These are phyloP conservation scores for Blastocystis hominis DNA, from an alignment of 352 stramenopile genomes.

Conservation along the genomic window DNA sequence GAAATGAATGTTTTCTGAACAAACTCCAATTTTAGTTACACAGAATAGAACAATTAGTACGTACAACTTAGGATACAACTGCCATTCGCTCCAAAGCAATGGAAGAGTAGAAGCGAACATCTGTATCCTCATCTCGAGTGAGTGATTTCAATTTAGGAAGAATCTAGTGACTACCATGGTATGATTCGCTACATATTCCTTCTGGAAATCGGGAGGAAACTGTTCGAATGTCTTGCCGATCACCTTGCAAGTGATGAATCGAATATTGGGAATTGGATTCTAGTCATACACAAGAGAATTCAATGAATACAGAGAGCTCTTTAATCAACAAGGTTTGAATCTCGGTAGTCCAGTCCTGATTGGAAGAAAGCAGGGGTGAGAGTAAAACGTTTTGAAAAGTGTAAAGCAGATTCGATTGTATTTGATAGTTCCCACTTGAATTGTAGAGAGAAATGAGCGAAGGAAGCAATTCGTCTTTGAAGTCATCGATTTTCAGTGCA, in stretches of 20 bases:
- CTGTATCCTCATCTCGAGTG: not conserved
- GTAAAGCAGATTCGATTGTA: not conserved
- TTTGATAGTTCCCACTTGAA: not conserved
- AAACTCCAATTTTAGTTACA: not conserved
- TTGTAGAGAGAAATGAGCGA: not conserved
- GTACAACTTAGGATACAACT: not conserved
- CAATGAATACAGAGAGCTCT: not conserved
- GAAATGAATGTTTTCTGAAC: not conserved
- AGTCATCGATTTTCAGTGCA: not conserved
- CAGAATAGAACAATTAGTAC: too few relatives aligned
- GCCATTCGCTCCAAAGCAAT: not conserved
- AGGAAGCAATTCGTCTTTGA: not conserved
- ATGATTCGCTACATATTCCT: not conserved
- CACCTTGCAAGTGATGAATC: slow-evolving; percentile 26
- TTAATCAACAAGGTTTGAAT: not conserved
- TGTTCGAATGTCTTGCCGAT: not conserved
- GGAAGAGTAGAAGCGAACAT: slow-evolving; percentile 2
- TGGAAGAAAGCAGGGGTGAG: not conserved
- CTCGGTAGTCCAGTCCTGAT: not conserved
- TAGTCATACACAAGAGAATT: not conserved
- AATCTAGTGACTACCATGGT: not conserved
- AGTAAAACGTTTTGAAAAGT: not conserved
- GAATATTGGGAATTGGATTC: slow-evolving; percentile 13
- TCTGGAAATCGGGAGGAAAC: not conserved
- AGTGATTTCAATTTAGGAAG: slow-evolving; percentile 12